Base-by-base conservation (phyloP, 2,329 filamentous ascomycete species). In the Meredithiella fracta region DNA sequence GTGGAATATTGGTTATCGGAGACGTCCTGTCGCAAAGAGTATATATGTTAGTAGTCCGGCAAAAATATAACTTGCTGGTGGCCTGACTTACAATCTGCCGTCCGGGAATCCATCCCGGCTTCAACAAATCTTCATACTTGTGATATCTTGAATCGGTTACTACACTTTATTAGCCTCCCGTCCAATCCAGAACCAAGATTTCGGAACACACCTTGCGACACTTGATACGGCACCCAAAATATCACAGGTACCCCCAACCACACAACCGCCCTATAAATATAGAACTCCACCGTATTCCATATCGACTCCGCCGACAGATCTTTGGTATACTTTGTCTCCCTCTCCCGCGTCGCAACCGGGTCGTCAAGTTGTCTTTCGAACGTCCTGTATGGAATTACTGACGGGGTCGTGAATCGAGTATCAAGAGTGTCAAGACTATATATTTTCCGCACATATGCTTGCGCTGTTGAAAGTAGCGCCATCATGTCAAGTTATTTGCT, bases 271-370 rank as follows among this genome's bases (percentile, higher is more conserved):
- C 82, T 85, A 71, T 98, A 97, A 55, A 89, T 62, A 66, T 80
- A 84, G 71, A 92, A 97, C 69, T 98, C 92, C 2, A 77, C 76
- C 0, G 89, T 94, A 23, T 76, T 79, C 91, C 91, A 98, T 81
- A 78, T 84, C 47, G 90, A 77, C 37, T 80, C 78, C 59, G 77
- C 73, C 56, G 67, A 66, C 59, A 66, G 68, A 50, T 65, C 70
- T 67, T 73, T 73, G 55, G 65, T 47, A 61, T 66, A 58, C 65
- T 65, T 55, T 14, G 62, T 54, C 42, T 64, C 57, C 55, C 66
- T 61, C 56, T 66, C 57, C 54, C 67, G 61, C 58, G 65, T 66
- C 62, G 63, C 55, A 57, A 67, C 63, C 57, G 63, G 62, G 26
- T 70, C 64, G 60, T 77, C 72, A 59, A 66, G 60, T 22, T 56